phyloP scores from a whole-genome alignment of 1,284 basidiomycete species.

The Porodaedalea pini region DNA sequence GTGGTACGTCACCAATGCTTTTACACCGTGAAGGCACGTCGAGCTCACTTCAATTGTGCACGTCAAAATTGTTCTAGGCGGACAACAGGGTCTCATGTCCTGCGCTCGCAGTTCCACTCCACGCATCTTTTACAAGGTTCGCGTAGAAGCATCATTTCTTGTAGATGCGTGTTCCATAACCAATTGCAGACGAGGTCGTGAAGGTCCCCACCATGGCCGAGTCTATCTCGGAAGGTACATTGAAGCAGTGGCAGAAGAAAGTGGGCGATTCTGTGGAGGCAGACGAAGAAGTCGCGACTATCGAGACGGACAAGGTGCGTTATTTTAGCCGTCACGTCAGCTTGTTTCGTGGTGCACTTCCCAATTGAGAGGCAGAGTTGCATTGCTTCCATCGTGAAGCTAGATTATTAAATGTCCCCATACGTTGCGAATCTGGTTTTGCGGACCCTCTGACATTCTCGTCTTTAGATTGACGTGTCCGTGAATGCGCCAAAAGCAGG shows the following conservation, averaged over 20 bases:
- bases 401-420: too few relatives aligned
- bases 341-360: constrained; percentile 10
- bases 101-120: constrained; percentile 63
- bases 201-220: constrained; percentile 99
- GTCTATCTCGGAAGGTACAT: constrained; percentile 96
- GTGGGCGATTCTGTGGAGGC: constrained; percentile 87
- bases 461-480: constrained; percentile 85
- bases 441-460: not conserved
- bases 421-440: too few relatives aligned
- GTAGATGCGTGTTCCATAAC: constrained; percentile 14
- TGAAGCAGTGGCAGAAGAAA: constrained; percentile 95
- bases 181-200: constrained; percentile 72
- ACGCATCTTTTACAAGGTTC: constrained; percentile 65
- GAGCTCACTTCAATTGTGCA: constrained; percentile 3
- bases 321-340: constrained; percentile 2
- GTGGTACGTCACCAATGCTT: constrained; percentile 42
- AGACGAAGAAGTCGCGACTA: constrained; percentile 96
- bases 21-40: constrained; percentile 1
- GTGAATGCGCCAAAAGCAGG: constrained; percentile 93
- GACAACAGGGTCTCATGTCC: constrained; percentile 41
- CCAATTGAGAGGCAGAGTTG: constrained; percentile 1
- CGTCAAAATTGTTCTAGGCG: constrained; percentile 37
- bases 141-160: constrained; percentile 23
- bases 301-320: constrained; percentile 96
- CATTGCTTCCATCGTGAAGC: not conserved